Base-by-base conservation (phyloP, 192 early-diverging fungal species). In the Oehlia diaphana region DNA sequence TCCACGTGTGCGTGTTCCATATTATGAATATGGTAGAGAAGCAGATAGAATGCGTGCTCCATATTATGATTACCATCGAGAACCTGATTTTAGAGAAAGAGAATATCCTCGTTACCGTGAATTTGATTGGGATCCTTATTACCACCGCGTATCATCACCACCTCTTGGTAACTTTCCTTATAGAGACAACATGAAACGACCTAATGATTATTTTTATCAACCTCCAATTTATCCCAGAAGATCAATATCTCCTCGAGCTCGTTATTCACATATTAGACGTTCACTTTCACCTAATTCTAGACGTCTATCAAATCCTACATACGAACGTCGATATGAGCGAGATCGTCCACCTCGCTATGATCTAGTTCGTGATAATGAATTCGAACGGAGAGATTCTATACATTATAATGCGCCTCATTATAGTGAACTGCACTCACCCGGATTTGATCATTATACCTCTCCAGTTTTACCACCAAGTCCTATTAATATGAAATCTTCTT, bases 261-360 rank as follows among this genome's bases (percentile, higher is more conserved):
- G 68, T n/a, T 70, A 70, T 23, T 44, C 68, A 19, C 16, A 33
- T 58, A 58, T 21, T 39, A 33, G 68, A 23, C 68, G 68, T 42
- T 70, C 68, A 8, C 37, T 42, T 42, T 70, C 68, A n/a, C 68
- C 68, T 42, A 39, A 39, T n/a, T 9, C 39, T 47, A 70, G 68
- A 47, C 64, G 26, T 66, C 2, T n/a, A 70, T 21, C 68, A n/a
- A 70, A 44, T n/a, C 19, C 68, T 44, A 37, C 31, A 21, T 47
- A 70, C 33, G 68, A 70, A 21, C 68, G 68, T 70, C 68, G 68
- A 70, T 44, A 70, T 70, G 68, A 70, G n/a, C 68, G 68, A 21
- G 37, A 70, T 70, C 68, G 68, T 12, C 35, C 37, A n/a, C 68
- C 68, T 70, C 68, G 68, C 9, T 70, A 39, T 70, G 68, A 70